A percentile compares a stretch with the other conserved stretches of the same genome.
These are phyloP conservation scores for Arthrobotrys conoides DNA, from an alignment of 2,329 filamentous ascomycete genomes.

Conservation along the genomic window DNA sequence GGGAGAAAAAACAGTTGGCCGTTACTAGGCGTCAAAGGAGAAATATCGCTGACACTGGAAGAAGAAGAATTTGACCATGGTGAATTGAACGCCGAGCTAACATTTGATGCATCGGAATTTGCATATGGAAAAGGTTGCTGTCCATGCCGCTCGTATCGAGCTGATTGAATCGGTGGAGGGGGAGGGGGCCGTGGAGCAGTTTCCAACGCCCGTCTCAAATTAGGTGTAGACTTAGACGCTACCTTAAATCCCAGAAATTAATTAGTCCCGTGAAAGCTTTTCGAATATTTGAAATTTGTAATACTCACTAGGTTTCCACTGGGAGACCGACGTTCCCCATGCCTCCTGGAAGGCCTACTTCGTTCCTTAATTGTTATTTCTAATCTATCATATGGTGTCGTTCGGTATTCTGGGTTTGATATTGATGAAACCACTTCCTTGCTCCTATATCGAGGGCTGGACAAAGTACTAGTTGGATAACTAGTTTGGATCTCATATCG, in stretches of 20 bases:
- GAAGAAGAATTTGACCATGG: not conserved
- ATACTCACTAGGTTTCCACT: constrained; percentile 26
- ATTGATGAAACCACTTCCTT: constrained; percentile 36
- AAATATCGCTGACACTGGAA: constrained; percentile 13
- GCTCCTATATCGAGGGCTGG: constrained; percentile 34
- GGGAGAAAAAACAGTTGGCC: constrained; percentile 41
- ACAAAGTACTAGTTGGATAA: not conserved
- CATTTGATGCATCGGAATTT: not conserved
- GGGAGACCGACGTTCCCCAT: not conserved
- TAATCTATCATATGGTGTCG: constrained; percentile 41
- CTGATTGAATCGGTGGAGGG: constrained; percentile 7
- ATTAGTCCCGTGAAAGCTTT: not conserved
- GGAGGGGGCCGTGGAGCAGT: constrained; percentile 23
- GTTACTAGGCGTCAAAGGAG: constrained; percentile 28
- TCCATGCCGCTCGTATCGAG: not conserved
- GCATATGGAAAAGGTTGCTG: not conserved
- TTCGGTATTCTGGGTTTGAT: constrained; percentile 46
- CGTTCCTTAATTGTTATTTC: constrained; percentile 50
- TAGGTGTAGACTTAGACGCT: constrained; percentile 35
- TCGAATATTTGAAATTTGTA: not conserved
- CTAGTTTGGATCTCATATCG: constrained; percentile 14
- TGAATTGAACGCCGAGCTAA: not conserved
- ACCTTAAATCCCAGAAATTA: not conserved
- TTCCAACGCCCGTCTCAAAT: constrained; percentile 22
- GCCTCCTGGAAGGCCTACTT: not conserved